Base-by-base conservation (phyloP, 768 basidiomycete genomes). In the Tulasnella sp. region DNA sequence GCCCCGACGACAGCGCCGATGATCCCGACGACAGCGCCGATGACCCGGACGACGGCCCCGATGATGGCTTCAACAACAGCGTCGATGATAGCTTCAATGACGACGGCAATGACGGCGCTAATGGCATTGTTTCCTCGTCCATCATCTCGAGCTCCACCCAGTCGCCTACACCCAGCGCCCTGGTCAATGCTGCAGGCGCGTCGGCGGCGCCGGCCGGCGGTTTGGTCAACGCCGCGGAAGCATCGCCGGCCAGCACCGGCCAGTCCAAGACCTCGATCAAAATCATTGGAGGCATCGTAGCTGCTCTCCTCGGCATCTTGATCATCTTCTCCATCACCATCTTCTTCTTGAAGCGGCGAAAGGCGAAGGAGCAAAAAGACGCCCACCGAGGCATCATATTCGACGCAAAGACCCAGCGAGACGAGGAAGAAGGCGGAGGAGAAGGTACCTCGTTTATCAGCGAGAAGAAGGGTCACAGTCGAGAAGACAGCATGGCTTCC, bases 251-350 rank as follows among this genome's bases (percentile, higher is more conserved):
- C 34, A 27, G 36, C 31, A 68, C 14, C 62, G 62, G 62, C 27
- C 62, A 68, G 18, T 68, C 62, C 10, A 10, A 6, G 2, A 68
- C 62, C 31, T 68, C 62, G 62, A 6, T 68, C 62, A 68, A 68
- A 34, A 68, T 68, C 39, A 74, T 74, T 24, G 73, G 73, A n/a
- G 73, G 73, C 6, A 74, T 74, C 73, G 62, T 36, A 12, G 34
- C 62, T 2, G 62, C 62, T 10, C 73, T 74, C 73, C 24, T 74
- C 16, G 73, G 73, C 39, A 40, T 74, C 39, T 24, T 74, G 27
- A 21, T 74, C 39, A 27, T 74, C 73, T 74, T 74, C 44, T 19
- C 31, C 38, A 14, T 74, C 44, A 0, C 73, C 73, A 46, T 74
- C 73, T 74, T 74, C 73, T 40, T n/a, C 73, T 21, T 74, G 31